Base-by-base conservation (phyloP, 2,329 filamentous ascomycete genomes). In the Neonectria sp. region DNA sequence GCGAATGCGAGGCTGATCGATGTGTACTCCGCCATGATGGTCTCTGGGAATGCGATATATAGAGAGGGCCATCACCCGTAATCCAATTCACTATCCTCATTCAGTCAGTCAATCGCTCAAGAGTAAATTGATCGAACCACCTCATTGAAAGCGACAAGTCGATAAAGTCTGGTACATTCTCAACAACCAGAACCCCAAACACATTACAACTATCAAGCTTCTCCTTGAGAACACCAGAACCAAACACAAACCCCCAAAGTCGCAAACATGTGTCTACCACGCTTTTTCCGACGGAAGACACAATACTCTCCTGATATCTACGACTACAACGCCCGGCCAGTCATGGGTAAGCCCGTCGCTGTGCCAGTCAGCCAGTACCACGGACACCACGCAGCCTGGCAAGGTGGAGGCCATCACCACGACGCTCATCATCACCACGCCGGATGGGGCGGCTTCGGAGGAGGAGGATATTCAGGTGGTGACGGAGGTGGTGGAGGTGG, bases 401-500 rank as follows among this genome's bases (percentile, higher is more conserved):
- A 33, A 7, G 21, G 51, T 27, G 17, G n/a, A 33, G 51, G 51
- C 9, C 49, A 35, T 53, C 49, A 35, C 17, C 29, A 52, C n/a
- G 13, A 17, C 35, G 6, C 15, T 7, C 48, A 48, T 25, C 35
- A 37, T 17, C 13, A 15, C 35, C 35, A 37, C 35, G 13, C 6
- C 21, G 40, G n/a, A 21, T 9, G 40, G 9, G 40, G 40, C 4
- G 40, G 40, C n/a, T 45, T 45, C n/a, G 40, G n/a, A 11, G 40
- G 40, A 24, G 48, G 48, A 21, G 46, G 46, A 25, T 24, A 51
- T 29, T 15, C 17, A 29, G 49, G 49, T 13, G 29, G 29, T 21
- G 49, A 52, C 21, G 49, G 49, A 53, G 49, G 49, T 12, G 49
- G 49, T 5, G 51, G 48, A 2, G 48, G 48, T 21, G 48, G 49